Evolutionary conservation across 441 rosid genomes (phyloP).

Genomic region (Euphorbia neoarborescens): DNA sequence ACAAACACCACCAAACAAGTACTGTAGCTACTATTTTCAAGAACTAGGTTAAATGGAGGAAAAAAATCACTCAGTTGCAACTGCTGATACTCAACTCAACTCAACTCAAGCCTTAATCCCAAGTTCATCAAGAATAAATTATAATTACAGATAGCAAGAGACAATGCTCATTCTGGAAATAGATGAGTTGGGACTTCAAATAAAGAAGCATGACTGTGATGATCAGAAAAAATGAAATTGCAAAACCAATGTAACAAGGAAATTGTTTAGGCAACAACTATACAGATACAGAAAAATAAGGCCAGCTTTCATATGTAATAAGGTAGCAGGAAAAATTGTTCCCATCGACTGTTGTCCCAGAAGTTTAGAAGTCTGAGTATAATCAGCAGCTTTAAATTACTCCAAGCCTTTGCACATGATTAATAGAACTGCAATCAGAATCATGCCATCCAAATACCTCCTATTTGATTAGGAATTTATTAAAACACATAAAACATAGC

Average conservation of each 20-base stretch:
- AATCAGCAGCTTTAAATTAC: constrained; percentile 1
- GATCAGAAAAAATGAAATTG: not conserved
- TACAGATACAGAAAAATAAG: not conserved
- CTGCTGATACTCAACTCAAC: too few species aligned
- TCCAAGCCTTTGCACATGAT: not conserved
- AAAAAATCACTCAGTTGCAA: not conserved
- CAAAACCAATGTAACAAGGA: not conserved
- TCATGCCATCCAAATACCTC: not conserved
- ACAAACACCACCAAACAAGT: not conserved
- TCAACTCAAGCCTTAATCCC: too few species aligned
- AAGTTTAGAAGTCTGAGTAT: not conserved
- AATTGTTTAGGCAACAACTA: not conserved
- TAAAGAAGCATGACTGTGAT: not conserved
- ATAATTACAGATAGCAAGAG: not conserved
- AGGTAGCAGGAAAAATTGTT: not conserved
- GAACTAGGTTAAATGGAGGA: not conserved
- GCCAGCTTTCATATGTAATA: not conserved
- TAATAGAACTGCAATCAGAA: not conserved
- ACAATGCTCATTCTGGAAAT: not conserved
- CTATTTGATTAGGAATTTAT: not conserved
- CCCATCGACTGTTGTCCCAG: not conserved
- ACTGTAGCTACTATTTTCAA: not conserved
- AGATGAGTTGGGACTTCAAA: not conserved
- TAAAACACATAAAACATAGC: not conserved
- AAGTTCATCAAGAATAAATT: not conserved